Evolutionary conservation across 2,329 filamentous ascomycete genomes (phyloP), one percentile per base, ranked within the genome.

Genomic region (Hymenoscyphus linearis): DNA sequence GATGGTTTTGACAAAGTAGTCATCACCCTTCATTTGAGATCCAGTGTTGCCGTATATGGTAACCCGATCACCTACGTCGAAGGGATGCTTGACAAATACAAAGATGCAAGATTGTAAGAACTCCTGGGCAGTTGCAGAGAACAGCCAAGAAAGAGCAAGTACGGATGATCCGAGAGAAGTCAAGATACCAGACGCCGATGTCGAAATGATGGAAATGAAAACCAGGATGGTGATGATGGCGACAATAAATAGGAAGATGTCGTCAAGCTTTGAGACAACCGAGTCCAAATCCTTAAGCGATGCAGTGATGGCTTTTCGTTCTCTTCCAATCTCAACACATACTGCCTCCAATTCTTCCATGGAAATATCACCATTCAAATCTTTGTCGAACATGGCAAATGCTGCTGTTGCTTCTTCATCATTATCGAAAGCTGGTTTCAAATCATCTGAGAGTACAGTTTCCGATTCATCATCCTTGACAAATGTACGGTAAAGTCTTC

Each of bases 1-100:
- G 60, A 98, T 96, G 71, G 96, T 91, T 59, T 96, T 96, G 59
- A 98, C 93, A 67, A 96, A 97, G 76, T 96, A 98, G 70, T 97
- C 93, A 69, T 97, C 93, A 53, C 93, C 93, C 37, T 82, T 84
- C 71, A 91, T 82, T 16, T 82, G 74, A n/a, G 86, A 82, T 63
- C 93, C 93, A 0, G 91, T 91, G 69, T 92, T 96, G 59, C 93
- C 93, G 70, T 97, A 97, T 22, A 98, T 85, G 1, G 89, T 91
- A 6, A 98, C 91, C 69, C 93, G 87, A 73, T 98, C 93, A 59
- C 93, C 93, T 3, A 97, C 93, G 74, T 98, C 93, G 69, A 97
- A 98, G 0, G 93, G 93, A 73, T 98, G 93, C 78, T 97, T 97
- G 76, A 97, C 88, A 69, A 97, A 96, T 67, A 97, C 93, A 72